Conservation (phyloP, 108 stramenopile species). For the Mediolabrus comicus region DNA sequence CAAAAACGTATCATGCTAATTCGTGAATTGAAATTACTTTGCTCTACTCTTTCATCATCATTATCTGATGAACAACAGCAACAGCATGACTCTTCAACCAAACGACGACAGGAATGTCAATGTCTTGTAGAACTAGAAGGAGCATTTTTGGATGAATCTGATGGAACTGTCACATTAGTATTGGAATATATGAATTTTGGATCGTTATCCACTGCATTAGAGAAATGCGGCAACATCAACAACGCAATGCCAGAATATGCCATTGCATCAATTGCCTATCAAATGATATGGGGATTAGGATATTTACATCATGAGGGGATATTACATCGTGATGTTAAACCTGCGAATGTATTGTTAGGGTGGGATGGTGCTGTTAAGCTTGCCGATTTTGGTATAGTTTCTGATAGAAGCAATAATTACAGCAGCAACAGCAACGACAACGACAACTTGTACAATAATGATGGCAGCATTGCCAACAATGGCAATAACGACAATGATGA, state of each 20-base stretch:
- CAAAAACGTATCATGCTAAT: conserved; percentile 58
- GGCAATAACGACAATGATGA: conserved; percentile 3
- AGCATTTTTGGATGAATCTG: conserved; percentile 60
- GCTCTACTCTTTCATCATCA: conserved; percentile 1
- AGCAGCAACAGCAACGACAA: too few relatives aligned
- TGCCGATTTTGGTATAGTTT: conserved; percentile 91
- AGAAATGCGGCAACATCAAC: not conserved
- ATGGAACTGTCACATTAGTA: conserved; percentile 56
- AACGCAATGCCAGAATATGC: conserved; percentile 47
- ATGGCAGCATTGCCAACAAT: too few relatives aligned
- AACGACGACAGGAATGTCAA: conserved; percentile 45
- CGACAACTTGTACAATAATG: too few relatives aligned
- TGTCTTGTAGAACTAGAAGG: conserved; percentile 73
- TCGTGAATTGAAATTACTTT: conserved; percentile 66
- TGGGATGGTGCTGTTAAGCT: conserved; percentile 81
- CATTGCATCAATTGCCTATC: conserved; percentile 72
- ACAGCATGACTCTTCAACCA: not conserved
- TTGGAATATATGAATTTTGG: conserved; percentile 87
- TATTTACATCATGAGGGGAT: conserved; percentile 83
- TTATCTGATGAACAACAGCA: not conserved
- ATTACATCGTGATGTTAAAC: conserved; percentile 93
- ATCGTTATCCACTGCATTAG: conserved; percentile 44
- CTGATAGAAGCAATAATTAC: conserved; percentile 1
- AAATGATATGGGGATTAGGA: conserved; percentile 82
- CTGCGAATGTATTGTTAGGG: conserved; percentile 82